Base-by-base conservation (phyloP, 2,329 filamentous ascomycete species). In the Colletotrichum sp. region DNA sequence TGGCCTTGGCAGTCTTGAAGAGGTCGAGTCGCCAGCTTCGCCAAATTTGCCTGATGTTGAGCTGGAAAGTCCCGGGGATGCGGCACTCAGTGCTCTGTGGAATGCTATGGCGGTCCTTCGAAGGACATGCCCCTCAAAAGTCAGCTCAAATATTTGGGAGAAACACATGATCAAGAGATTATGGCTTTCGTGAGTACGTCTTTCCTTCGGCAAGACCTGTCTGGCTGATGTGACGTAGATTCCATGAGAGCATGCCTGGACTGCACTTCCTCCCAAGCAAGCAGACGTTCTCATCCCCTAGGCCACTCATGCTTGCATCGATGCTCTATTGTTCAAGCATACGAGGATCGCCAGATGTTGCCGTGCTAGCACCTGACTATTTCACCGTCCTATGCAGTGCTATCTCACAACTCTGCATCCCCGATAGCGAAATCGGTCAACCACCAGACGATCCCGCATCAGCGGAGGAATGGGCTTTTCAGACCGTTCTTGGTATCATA, bases 251-350 rank as follows among this genome's bases (percentile, higher is more conserved):
- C 39, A 87, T 87, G 83, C 86, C 85, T 0, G 85, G 85, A 1
- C 78, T 88, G 5, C 87, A 88, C 75, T 88, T 88, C 66, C 81
- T 88, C 13, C 86, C 87, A 0, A 83, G 82, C 24, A 87, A 85
- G 36, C 84, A 86, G 77, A 85, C 81, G 0, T 88, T 87, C 34
- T 87, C 86, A 0, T 82, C 83, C 1, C 87, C 87, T 0, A 83
- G 82, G 16, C 87, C 87, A 2, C 80, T 88, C 2, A 81, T 88
- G 12, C 79, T 88, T 8, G 86, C 86, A 5, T 83, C 87, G 0
- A 87, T 88, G 70, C 81, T 88, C 1, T 88, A 88, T 79, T 87
- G 81, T 80, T 87, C 79, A 39, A 86, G 80, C 76, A 84, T 79
- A 21, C 81, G 79, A 57, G 84, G 83, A 0, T 60, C 81, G 2